Conservation (phyloP, 306 rosid species). For the Bauhinia variegata region DNA sequence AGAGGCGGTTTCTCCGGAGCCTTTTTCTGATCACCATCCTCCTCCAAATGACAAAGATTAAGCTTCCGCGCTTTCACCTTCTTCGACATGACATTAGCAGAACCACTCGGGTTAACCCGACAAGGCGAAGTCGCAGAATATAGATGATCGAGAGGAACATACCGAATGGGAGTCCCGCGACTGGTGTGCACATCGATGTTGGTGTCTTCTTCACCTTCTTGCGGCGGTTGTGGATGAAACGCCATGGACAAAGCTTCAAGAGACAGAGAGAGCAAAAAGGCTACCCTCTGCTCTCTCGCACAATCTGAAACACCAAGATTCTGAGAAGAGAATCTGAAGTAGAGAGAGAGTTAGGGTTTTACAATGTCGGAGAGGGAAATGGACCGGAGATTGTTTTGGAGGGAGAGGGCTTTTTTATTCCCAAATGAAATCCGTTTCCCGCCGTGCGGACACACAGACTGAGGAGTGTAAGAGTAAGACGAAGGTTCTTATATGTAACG, state of each 20-base stretch:
- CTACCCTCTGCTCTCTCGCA: constrained; percentile 42
- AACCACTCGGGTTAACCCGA: constrained; percentile 67
- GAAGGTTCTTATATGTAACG: no score
- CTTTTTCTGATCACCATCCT: constrained; percentile 26
- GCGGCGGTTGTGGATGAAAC: constrained; percentile 45
- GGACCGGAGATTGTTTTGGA: constrained; percentile 13
- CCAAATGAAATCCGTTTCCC: constrained; percentile 26
- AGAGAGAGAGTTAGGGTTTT: constrained; percentile 26
- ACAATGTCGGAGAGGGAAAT: neutral
- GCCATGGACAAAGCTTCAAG: constrained; percentile 43
- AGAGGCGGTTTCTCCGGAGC: constrained; percentile 49
- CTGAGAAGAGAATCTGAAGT: neutral
- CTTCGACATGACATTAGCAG: constrained; percentile 92
- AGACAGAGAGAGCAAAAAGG: constrained; percentile 32
- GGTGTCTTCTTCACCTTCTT: constrained; percentile 57
- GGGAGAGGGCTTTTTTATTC: constrained; percentile 1
- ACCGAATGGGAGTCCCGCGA: constrained; percentile 69
- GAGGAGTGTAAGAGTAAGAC: neutral
- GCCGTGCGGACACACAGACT: constrained; percentile 22
- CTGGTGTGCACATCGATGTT: constrained; percentile 57
- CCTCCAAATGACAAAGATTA: constrained; percentile 33
- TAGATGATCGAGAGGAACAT: constrained; percentile 85
- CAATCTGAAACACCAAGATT: constrained; percentile 23
- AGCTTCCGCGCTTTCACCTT: constrained; percentile 89
- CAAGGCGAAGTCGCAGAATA: constrained; percentile 92